These are phyloP conservation scores for Triadica sebifera DNA, from an alignment of 345 rosid genomes.

Conservation along the genomic window DNA sequence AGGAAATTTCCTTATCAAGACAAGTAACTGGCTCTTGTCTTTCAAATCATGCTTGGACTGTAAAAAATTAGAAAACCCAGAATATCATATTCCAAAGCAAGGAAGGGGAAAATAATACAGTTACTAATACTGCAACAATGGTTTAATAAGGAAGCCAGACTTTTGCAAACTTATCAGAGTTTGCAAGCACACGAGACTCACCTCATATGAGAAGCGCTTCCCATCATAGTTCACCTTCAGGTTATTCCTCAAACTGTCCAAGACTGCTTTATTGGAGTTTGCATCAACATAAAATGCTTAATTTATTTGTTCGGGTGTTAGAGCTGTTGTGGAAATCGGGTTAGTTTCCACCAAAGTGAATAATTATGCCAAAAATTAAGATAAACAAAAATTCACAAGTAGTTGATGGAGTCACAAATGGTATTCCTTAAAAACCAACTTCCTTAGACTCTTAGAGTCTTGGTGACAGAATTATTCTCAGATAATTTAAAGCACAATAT, in stretches of 20 bases:
- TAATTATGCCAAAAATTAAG: too few relatives aligned
- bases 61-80: too few relatives aligned
- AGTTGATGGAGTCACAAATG: too few relatives aligned
- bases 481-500: too few relatives aligned
- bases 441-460: too few relatives aligned
- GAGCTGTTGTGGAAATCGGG: too few relatives aligned
- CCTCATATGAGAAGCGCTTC: too few relatives aligned
- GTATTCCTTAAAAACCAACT: too few relatives aligned
- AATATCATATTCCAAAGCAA: conserved; percentile 17
- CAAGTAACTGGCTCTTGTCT: conserved; percentile 60
- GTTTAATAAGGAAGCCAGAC: conserved; percentile 9
- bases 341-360: too few relatives aligned
- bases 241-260: conserved; percentile 75
- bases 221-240: too few relatives aligned
- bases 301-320: conserved; percentile 79
- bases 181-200: conserved; percentile 21
- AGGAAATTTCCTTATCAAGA: conserved; percentile 51
- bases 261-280: conserved; percentile 71
- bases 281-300: conserved; percentile 63
- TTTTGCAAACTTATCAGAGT: conserved; percentile 2
- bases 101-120: not conserved
- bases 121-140: conserved; percentile 7
- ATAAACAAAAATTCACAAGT: too few relatives aligned
- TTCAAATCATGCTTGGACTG: conserved; percentile 72
- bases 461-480: too few relatives aligned